Base-by-base conservation (phyloP, 768 basidiomycete genomes). In the Hemileccinum rubropunctum region DNA sequence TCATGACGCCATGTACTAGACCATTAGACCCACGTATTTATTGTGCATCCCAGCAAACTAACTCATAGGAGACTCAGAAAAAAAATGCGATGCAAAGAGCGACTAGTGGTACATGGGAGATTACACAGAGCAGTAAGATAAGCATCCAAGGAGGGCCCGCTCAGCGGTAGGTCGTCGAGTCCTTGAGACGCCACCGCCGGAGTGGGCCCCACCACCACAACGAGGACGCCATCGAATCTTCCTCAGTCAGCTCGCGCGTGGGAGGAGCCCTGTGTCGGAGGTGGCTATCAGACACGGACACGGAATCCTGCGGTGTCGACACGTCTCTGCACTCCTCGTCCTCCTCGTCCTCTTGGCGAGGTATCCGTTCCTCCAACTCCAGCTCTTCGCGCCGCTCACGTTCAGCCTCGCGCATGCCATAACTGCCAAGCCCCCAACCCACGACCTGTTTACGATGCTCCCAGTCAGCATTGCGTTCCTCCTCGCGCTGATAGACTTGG, bases 121-220 rank as follows among this genome's bases (percentile, higher is more conserved):
- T 56, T 48, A 57, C 38, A 51, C 9, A 23, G 5, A 30, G 18
- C 14, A 38, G 9, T 41, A 34, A n/a, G 20, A 47, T 36, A 35
- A 35, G 18, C 17, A 18, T 9, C 10, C 11, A 30, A 4, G 8
- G 8, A 14, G 20, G 17, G 13, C 23, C 26, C 18, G 15, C 14
- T 56, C 58, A 71, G 30, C 60, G 67, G 65, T 92, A 92, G 43
- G 76, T 73, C 9, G 89, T 91, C 53, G 86, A 80, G 59, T 92
- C 90, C 56, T 84, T 79, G 57, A 91, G 65, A 40, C 90, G 74
- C 89, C 88, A 91, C 26, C 76, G 74, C 40, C 78, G 73, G 18
- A 91, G 66, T 3, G 89, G 88, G 0, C 86, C 86, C 87, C 88
- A 90, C 84, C 87, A 88, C 83, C 82, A 89, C 52, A 87, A 53